Percentiles rank a stretch among this genome's conserved stretches.
Conservation (phyloP, 106 monocot species). For the Dendrobium officinale region DNA sequence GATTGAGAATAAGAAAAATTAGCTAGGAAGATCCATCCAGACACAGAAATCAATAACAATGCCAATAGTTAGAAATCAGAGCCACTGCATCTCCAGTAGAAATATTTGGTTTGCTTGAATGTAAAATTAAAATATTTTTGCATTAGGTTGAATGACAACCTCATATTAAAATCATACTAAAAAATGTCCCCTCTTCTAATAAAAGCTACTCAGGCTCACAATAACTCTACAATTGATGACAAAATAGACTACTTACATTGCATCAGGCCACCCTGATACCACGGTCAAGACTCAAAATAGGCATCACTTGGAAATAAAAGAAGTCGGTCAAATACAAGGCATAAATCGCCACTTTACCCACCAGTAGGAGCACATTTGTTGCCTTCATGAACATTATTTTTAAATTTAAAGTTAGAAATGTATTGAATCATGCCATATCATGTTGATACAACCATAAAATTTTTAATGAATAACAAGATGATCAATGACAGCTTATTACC, state of each 20-base stretch:
- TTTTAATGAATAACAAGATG: background rate
- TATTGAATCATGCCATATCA: background rate
- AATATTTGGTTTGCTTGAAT: too few species aligned
- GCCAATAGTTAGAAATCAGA: too few species aligned
- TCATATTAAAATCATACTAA: too few species aligned
- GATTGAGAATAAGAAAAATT: too few species aligned
- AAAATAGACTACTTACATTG: slow-evolving; percentile 25
- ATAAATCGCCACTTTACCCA: slow-evolving; percentile 56
- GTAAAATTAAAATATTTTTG: too few species aligned
- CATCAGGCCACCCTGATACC: slow-evolving; percentile 16
- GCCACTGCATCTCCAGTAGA: too few species aligned
- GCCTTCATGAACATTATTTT: slow-evolving; percentile 38
- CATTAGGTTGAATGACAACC: too few species aligned
- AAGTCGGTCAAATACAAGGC: slow-evolving; percentile 66
- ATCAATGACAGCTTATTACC: slow-evolving; percentile 18
- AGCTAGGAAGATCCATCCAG: too few species aligned
- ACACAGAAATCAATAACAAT: too few species aligned
- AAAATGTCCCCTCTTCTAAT: too few species aligned
- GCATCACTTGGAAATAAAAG: slow-evolving; percentile 57
- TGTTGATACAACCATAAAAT: background rate
- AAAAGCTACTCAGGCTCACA: too few species aligned
- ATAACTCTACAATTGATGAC: too few species aligned
- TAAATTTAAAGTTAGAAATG: background rate
- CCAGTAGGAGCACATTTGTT: slow-evolving; percentile 47
- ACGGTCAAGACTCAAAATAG: slow-evolving; percentile 26